phyloP scores from a whole-genome alignment of 2,329 filamentous ascomycete species.

The Lachnellula hyalina region DNA sequence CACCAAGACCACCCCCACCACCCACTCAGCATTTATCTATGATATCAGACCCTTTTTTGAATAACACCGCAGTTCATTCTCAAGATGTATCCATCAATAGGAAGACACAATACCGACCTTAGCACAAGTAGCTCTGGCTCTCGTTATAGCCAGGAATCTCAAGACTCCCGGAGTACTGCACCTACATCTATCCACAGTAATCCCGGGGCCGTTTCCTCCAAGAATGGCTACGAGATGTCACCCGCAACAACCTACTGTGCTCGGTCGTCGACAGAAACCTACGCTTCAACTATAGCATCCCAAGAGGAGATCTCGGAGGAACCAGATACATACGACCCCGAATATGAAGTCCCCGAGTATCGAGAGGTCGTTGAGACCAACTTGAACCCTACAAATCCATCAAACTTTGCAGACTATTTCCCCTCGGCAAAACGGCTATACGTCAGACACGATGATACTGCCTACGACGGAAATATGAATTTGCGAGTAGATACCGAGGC shows the following conservation, averaged over 20 bases:
- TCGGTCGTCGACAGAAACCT: constrained; percentile 57
- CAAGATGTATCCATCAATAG: constrained; percentile 24
- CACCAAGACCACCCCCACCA: constrained; percentile 2
- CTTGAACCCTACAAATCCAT: constrained; percentile 70
- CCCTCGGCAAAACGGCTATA: constrained; percentile 75
- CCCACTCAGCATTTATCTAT: neutral
- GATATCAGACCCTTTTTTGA: neutral
- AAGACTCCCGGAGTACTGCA: constrained; percentile 42
- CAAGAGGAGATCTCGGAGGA: constrained; percentile 49
- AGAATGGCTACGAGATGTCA: constrained; percentile 20
- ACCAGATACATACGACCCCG: constrained; percentile 35
- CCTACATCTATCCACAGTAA: constrained; percentile 42
- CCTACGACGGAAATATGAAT: constrained; percentile 93
- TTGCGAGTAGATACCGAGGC: constrained; percentile 79
- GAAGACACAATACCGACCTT: constrained; percentile 22
- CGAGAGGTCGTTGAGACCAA: constrained; percentile 59
- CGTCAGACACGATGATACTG: constrained; percentile 87
- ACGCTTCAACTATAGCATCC: constrained; percentile 66
- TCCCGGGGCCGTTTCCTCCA: constrained; percentile 25
- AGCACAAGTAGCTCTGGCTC: constrained; percentile 37
- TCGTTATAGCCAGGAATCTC: constrained; percentile 41
- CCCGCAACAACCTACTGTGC: constrained; percentile 24
- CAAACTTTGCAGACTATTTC: constrained; percentile 79
- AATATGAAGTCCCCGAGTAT: constrained; percentile 33
- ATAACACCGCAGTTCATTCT: neutral